Conservation (phyloP, 345 rosid genomes). For the Streptanthus diversifolius region DNA sequence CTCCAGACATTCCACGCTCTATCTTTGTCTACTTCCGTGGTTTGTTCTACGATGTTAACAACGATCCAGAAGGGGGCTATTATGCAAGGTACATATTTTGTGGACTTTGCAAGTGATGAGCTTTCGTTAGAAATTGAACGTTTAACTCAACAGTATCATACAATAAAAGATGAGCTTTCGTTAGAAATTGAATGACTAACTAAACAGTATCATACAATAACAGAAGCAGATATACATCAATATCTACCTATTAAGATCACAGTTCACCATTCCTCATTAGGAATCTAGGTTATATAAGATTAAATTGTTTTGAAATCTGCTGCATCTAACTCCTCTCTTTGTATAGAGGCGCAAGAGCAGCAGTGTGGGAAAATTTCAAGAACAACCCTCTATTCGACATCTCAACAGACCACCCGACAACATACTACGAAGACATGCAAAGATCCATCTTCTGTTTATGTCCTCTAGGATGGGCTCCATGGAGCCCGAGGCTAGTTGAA, state of each 20-base stretch:
- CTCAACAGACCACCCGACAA: slow-evolving; percentile 90
- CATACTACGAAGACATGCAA: slow-evolving; percentile 97
- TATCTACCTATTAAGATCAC: not conserved
- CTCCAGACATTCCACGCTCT: slow-evolving; percentile 71
- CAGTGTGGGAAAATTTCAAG: slow-evolving; percentile 98
- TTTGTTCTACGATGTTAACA: slow-evolving; percentile 85
- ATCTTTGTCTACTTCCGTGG: slow-evolving; percentile 96
- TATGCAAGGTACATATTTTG: slow-evolving; percentile 67
- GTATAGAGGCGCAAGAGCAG: slow-evolving; percentile 93
- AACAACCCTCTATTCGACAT: slow-evolving; percentile 90
- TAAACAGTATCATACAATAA: not conserved
- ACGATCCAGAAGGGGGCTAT: slow-evolving; percentile 97
- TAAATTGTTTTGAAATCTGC: not conserved
- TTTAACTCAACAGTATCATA: not conserved
- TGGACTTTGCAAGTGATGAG: not conserved
- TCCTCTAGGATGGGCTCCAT: slow-evolving; percentile 97
- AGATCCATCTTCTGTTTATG: slow-evolving; percentile 89
- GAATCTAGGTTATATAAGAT: not conserved
- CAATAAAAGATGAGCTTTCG: not conserved
- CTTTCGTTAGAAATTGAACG: not conserved
- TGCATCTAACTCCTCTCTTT: slow-evolving; percentile 2
- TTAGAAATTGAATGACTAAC: not conserved
- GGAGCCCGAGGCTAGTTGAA: slow-evolving; percentile 98
- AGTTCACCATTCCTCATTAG: not conserved
- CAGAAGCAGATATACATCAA: not conserved